Conservation (phyloP, 768 basidiomycete species). For the Nidularia sp. region DNA sequence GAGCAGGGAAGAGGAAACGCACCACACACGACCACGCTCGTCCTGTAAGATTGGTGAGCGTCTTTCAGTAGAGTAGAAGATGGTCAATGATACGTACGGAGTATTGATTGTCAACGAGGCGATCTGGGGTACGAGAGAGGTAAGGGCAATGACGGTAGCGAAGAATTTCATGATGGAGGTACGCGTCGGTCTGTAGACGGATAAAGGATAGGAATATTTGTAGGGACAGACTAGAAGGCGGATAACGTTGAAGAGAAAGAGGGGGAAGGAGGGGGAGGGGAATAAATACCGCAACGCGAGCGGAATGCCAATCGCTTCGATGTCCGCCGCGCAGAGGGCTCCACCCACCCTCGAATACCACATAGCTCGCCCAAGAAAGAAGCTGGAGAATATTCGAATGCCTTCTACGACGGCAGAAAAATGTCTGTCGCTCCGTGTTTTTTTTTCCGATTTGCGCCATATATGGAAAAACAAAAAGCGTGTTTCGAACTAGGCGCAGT, state of each 20-base stretch:
- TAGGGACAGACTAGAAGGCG: background rate
- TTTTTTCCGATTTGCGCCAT: too few relatives aligned
- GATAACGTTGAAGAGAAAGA: background rate
- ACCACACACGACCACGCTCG: slow-evolving; percentile 46
- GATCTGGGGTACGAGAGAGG: slow-evolving; percentile 33
- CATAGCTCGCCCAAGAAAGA: too few relatives aligned
- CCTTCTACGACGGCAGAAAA: too few relatives aligned
- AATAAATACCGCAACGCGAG: background rate
- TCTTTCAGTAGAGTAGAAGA: slow-evolving; percentile 9
- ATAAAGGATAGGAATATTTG: slow-evolving; percentile 1
- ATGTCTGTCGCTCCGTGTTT: too few relatives aligned
- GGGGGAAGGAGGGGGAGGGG: background rate
- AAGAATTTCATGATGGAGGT: slow-evolving; percentile 32
- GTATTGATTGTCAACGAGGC: slow-evolving; percentile 57
- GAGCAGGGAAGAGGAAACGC: slow-evolving; percentile 15
- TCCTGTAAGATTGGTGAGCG: slow-evolving; percentile 3
- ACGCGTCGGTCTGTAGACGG: slow-evolving; percentile 5
- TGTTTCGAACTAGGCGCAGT: background rate
- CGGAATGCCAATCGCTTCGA: slow-evolving; percentile 22
- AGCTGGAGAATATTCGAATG: too few relatives aligned
- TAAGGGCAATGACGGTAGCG: slow-evolving; percentile 24
- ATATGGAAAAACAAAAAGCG: too few relatives aligned
- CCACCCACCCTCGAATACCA: too few relatives aligned
- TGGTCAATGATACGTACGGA: slow-evolving; percentile 39
- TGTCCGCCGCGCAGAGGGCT: slow-evolving; percentile 14